Conservation (phyloP, 495 filamentous ascomycete species). For the Penicillium dipodomyicola region DNA sequence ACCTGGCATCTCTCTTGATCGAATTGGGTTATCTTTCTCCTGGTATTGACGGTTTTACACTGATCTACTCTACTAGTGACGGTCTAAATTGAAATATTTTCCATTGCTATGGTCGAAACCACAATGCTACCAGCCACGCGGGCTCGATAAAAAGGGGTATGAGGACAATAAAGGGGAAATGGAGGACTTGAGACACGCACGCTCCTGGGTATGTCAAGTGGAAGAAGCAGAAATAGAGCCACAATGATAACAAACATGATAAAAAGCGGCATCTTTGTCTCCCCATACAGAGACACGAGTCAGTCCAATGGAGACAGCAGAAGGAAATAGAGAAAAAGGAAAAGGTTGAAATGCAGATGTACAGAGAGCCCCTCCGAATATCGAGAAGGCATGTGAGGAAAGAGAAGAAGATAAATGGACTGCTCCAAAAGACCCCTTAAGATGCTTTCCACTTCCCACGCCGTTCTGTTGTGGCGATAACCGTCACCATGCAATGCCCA, state of each 20-base stretch:
- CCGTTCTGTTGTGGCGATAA: slow-evolving; percentile 28
- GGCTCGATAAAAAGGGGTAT: slow-evolving; percentile 22
- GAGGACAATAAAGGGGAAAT: slow-evolving; percentile 15
- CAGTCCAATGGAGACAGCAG: slow-evolving; percentile 1
- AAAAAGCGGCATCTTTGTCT: not conserved
- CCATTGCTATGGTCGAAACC: slow-evolving; percentile 20
- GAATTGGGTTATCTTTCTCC: not conserved
- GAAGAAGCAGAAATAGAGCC: slow-evolving; percentile 18
- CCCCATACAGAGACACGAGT: not conserved
- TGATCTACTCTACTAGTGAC: not conserved
- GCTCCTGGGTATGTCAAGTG: slow-evolving; percentile 24
- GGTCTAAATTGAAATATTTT: slow-evolving; percentile 9
- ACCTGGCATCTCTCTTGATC: not conserved
- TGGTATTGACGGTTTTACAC: not conserved
- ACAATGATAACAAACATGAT: slow-evolving; percentile 8
- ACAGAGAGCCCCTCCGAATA: slow-evolving; percentile 15
- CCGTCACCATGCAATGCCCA: slow-evolving; percentile 32
- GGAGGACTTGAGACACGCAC: slow-evolving; percentile 29
- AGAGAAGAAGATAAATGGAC: slow-evolving; percentile 23
- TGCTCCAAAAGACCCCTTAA: slow-evolving; percentile 25
- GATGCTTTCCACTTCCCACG: slow-evolving; percentile 31
- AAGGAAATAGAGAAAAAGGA: not conserved
- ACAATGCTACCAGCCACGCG: slow-evolving; percentile 25
- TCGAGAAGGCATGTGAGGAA: slow-evolving; percentile 9
- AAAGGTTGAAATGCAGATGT: slow-evolving; percentile 13